Evolutionary conservation across 768 basidiomycete species (phyloP).

Genomic region (Phallus indusiatus): DNA sequence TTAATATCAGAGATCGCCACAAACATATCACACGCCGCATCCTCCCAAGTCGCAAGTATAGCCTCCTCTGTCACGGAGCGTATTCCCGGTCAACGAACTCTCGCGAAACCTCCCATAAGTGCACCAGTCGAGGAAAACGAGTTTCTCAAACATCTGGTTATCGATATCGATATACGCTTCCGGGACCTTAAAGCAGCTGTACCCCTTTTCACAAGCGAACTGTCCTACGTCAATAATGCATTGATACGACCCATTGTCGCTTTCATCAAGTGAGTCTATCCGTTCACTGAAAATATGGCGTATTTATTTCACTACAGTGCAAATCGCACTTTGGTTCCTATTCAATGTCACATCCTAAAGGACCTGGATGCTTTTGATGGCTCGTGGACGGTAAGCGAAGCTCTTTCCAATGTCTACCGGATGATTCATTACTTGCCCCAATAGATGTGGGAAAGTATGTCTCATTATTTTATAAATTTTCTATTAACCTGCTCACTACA

Average conservation of each 20-base stretch:
- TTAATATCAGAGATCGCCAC: slow-evolving; percentile 6
- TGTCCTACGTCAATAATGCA: slow-evolving; percentile 89
- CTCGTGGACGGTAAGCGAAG: slow-evolving; percentile 76
- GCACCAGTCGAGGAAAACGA: slow-evolving; percentile 46
- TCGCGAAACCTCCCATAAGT: slow-evolving; percentile 78
- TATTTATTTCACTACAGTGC: slow-evolving; percentile 42
- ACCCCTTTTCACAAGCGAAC: slow-evolving; percentile 79
- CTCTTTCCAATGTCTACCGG: background rate
- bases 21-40: slow-evolving; percentile 15
- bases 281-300: background rate
- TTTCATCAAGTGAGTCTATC: slow-evolving; percentile 75
- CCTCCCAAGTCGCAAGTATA: slow-evolving; percentile 36
- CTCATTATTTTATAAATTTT: background rate
- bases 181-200: slow-evolving; percentile 92
- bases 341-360: slow-evolving; percentile 82
- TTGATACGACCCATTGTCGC: slow-evolving; percentile 93
- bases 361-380: slow-evolving; percentile 87
- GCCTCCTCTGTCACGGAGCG: slow-evolving; percentile 39
- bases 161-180: slow-evolving; percentile 93
- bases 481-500: slow-evolving; percentile 5
- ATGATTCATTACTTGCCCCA: slow-evolving; percentile 5
- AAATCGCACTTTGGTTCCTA: slow-evolving; percentile 89
- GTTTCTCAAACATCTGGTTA: slow-evolving; percentile 40
- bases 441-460: slow-evolving; percentile 89
- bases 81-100: slow-evolving; percentile 80